Conservation (phyloP, 352 stramenopile species). For the Globisporangium recalcitrans region DNA sequence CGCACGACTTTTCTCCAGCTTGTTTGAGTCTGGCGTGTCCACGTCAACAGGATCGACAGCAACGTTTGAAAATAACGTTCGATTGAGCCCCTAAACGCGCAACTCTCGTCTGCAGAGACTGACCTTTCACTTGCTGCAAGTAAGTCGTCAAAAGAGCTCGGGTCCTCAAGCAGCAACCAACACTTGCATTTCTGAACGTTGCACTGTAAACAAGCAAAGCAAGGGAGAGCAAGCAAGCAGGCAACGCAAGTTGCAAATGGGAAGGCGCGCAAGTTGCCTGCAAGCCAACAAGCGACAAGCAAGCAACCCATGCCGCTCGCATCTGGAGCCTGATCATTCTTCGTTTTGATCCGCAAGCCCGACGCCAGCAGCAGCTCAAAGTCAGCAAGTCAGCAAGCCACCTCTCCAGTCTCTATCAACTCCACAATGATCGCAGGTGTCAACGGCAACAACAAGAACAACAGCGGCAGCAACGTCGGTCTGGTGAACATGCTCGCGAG, state of each 20-base stretch:
- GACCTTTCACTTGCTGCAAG: background rate
- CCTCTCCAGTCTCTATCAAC: constrained; percentile 1
- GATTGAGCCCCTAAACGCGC: constrained; percentile 7
- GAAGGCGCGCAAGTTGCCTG: background rate
- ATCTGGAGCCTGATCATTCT: constrained; percentile 29
- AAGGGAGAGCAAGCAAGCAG: background rate
- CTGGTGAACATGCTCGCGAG: constrained; percentile 15
- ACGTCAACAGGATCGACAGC: constrained; percentile 6
- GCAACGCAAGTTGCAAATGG: constrained; percentile 2
- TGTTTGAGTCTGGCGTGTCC: constrained; percentile 5
- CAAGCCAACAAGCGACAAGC: background rate
- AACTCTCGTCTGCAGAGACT: background rate
- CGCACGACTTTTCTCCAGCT: background rate
- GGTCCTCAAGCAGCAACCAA: too few relatives aligned
- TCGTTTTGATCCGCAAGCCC: constrained; percentile 26
- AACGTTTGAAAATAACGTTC: constrained; percentile 11
- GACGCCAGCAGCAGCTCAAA: constrained; percentile 6
- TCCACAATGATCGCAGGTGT: constrained; percentile 14
- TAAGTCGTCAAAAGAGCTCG: too few relatives aligned
- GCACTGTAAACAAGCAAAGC: background rate
- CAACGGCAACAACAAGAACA: constrained; percentile 11
- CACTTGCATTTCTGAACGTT: constrained; percentile 4
- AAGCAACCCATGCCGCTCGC: background rate
- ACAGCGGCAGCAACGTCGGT: constrained; percentile 10
- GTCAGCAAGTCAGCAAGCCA: too few relatives aligned